These are phyloP conservation scores for Albugo candida DNA, from an alignment of 352 stramenopile genomes.

Conservation along the genomic window DNA sequence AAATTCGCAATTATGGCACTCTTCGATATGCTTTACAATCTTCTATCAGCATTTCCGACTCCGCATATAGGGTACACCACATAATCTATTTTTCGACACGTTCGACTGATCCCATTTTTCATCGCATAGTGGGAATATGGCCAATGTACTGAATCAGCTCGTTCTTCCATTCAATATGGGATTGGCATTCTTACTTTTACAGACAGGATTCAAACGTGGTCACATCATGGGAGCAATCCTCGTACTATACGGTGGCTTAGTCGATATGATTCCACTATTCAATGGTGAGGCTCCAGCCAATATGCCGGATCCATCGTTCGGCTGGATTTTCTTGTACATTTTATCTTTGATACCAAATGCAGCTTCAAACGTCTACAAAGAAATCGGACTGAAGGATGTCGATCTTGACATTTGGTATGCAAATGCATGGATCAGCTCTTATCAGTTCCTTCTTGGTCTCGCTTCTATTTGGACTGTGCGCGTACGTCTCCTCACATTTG, in stretches of 20 bases:
- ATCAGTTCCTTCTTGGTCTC: conserved; percentile 55
- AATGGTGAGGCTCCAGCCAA: conserved; percentile 41
- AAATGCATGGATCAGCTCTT: conserved; percentile 73
- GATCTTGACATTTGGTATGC: conserved; percentile 79
- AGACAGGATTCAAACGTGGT: conserved; percentile 59
- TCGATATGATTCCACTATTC: conserved; percentile 67
- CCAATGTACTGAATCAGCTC: conserved; percentile 70
- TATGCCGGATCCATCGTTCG: conserved; percentile 45
- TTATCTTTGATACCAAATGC: conserved; percentile 44
- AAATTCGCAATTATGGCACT: conserved; percentile 76
- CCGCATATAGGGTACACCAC: conserved; percentile 54
- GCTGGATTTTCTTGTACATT: conserved; percentile 68
- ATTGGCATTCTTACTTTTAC: conserved; percentile 57
- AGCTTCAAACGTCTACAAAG: conserved; percentile 76
- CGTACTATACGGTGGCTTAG: conserved; percentile 67
- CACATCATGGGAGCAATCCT: conserved; percentile 72
- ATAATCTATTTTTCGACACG: not conserved
- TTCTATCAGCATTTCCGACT: conserved; percentile 63
- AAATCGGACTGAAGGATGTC: conserved; percentile 75
- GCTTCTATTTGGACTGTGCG: conserved; percentile 62
- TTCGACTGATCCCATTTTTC: not conserved
- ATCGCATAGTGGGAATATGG: conserved; percentile 41
- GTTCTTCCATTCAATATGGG: conserved; percentile 79
- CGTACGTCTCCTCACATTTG: conserved; percentile 1
- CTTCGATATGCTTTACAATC: conserved; percentile 69